Conservation (phyloP, 139 green algal species). For the Chlamydomonas sp. region DNA sequence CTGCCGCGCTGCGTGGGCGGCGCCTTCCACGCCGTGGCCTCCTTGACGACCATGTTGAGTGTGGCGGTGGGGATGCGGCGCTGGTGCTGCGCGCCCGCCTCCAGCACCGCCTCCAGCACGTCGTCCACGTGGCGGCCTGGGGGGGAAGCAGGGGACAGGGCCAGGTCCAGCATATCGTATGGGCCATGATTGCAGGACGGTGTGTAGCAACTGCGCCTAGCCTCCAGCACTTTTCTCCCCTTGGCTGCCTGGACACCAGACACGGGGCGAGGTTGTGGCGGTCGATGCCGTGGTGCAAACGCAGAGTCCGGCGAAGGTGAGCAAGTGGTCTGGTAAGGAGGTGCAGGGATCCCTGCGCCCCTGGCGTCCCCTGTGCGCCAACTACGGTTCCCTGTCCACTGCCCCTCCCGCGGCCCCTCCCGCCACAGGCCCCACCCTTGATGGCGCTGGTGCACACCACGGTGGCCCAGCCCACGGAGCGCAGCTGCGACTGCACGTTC, state of each 20-base stretch:
- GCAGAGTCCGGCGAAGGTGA: too few relatives aligned
- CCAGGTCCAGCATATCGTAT: not conserved
- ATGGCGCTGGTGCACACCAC: slow-evolving; percentile 90
- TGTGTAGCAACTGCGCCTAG: not conserved
- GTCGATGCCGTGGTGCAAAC: too few relatives aligned
- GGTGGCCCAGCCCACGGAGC: slow-evolving; percentile 86
- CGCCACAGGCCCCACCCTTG: slow-evolving; percentile 44
- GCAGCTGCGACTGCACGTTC: slow-evolving; percentile 81
- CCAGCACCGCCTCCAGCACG: slow-evolving; percentile 80
- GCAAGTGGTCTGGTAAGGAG: too few relatives aligned
- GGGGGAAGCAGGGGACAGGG: not conserved
- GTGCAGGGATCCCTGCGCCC: too few relatives aligned
- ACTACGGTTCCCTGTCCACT: not conserved
- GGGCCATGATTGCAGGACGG: not conserved
- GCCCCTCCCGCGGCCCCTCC: not conserved
- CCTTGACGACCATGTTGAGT: slow-evolving; percentile 92
- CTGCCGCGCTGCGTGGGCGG: slow-evolving; percentile 68
- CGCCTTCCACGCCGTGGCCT: slow-evolving; percentile 80
- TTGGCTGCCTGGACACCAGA: not conserved
- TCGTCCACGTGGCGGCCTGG: slow-evolving; percentile 76
- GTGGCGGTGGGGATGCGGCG: slow-evolving; percentile 91
- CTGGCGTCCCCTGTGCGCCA: not conserved
- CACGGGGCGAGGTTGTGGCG: too few relatives aligned
- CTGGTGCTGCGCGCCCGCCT: slow-evolving; percentile 84
- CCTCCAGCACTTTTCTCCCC: slow-evolving; percentile 23